Conservation (phyloP, 352 stramenopile species). For the Phytophthora sp. region DNA sequence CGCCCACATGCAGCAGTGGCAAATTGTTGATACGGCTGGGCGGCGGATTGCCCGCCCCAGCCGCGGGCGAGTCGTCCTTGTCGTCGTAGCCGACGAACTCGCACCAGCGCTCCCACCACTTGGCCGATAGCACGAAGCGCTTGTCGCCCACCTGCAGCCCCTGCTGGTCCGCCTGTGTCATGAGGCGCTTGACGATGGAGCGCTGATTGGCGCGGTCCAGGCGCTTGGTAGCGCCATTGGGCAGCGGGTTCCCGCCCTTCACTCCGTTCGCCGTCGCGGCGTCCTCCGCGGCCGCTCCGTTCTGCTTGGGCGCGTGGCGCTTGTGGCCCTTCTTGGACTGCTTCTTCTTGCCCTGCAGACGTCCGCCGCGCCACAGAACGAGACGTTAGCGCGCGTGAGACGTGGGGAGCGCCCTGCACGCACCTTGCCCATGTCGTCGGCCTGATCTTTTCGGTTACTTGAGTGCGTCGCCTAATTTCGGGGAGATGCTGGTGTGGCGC, state of each 20-base stretch:
- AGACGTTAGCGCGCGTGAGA: background rate
- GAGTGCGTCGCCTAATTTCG: background rate
- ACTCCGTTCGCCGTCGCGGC: background rate
- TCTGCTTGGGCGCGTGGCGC: constrained; percentile 45
- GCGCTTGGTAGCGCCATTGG: constrained; percentile 18
- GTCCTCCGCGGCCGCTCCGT: constrained; percentile 20
- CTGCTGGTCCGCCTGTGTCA: constrained; percentile 67
- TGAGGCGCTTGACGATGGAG: constrained; percentile 58
- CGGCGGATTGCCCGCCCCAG: constrained; percentile 13
- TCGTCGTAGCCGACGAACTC: constrained; percentile 71
- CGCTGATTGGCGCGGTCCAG: constrained; percentile 54
- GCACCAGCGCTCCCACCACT: constrained; percentile 87
- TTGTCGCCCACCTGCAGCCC: constrained; percentile 80
- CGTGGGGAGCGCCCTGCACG: background rate
- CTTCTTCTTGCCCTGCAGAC: constrained; percentile 54
- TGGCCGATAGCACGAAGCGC: constrained; percentile 76
- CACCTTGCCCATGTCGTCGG: constrained; percentile 34
- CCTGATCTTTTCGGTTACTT: constrained; percentile 1
- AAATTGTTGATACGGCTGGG: constrained; percentile 72
- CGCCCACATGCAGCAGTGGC: constrained; percentile 59
- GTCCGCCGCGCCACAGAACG: background rate
- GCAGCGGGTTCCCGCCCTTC: constrained; percentile 10
- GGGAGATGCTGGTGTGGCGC: background rate
- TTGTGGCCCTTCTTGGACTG: constrained; percentile 62
- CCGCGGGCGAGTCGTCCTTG: constrained; percentile 10